phyloP scores from a whole-genome alignment of 306 rosid species.

The Cucumis sativus region DNA sequence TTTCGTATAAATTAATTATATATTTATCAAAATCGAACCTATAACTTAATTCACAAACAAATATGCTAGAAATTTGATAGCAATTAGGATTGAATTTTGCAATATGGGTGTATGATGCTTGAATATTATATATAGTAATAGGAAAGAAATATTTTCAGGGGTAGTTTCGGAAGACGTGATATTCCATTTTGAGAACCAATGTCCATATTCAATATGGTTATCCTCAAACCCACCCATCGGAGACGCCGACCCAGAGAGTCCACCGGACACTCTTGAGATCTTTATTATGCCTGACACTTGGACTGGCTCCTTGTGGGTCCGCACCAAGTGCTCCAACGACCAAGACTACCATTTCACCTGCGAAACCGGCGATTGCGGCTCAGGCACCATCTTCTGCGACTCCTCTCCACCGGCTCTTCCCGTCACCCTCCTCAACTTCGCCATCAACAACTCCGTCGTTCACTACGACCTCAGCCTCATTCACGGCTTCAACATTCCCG shows the following conservation, averaged over 20 bases:
- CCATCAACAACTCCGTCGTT: conserved; percentile 10
- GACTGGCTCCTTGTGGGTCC: conserved; percentile 9
- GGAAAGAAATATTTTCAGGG: not conserved
- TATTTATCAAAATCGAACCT: too few species aligned
- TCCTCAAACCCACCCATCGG: conserved; percentile 13
- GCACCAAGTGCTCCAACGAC: conserved; percentile 9
- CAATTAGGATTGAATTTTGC: too few species aligned
- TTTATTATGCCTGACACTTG: conserved; percentile 23
- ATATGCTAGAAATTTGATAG: too few species aligned
- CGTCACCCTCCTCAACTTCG: conserved; percentile 14
- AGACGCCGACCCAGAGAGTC: not conserved
- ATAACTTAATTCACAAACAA: too few species aligned
- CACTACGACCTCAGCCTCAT: conserved; percentile 23
- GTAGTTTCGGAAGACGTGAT: conserved; percentile 4
- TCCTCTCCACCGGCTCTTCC: conserved; percentile 17
- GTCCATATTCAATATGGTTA: not conserved
- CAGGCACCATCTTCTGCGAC: not conserved
- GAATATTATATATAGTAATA: too few species aligned
- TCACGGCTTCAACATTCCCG: conserved; percentile 22
- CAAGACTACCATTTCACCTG: conserved; percentile 13
- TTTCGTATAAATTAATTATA: too few species aligned
- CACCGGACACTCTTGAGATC: not conserved
- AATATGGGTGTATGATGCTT: too few species aligned
- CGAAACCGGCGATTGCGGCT: conserved; percentile 14
- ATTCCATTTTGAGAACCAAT: conserved; percentile 4